Evolutionary conservation across 768 basidiomycete species (phyloP).

Genomic region (Lactarius tabidus): DNA sequence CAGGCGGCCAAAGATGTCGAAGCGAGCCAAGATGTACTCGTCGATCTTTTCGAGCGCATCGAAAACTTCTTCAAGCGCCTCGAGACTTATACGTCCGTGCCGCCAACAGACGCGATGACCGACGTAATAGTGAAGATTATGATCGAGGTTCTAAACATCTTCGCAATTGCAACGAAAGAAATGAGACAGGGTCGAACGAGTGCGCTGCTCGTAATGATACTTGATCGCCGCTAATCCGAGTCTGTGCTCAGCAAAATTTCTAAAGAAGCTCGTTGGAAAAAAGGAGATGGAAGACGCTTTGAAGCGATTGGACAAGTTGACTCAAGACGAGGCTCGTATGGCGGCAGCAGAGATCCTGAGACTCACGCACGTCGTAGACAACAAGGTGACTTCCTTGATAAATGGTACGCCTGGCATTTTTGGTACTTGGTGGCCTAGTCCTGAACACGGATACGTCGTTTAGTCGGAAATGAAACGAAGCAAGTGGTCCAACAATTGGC

Average conservation of each 20-base stretch:
- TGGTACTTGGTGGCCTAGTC: neutral
- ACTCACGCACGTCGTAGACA: neutral
- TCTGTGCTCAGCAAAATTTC: neutral
- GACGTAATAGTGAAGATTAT: neutral
- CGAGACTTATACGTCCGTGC: neutral
- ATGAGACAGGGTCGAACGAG: neutral
- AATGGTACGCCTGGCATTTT: neutral
- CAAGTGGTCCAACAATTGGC: neutral
- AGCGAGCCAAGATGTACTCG: neutral
- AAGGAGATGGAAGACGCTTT: neutral
- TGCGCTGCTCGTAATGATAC: neutral
- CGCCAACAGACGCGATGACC: neutral
- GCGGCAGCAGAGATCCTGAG: neutral
- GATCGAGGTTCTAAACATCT: neutral
- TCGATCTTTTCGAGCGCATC: neutral
- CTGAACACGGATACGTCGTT: neutral
- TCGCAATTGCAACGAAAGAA: neutral
- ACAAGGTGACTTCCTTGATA: neutral
- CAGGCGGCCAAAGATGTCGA: neutral
- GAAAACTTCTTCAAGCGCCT: neutral
- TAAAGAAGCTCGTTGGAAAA: neutral
- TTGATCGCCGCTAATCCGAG: neutral
- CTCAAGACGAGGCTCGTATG: neutral
- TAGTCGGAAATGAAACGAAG: neutral
- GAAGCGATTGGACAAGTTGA: neutral